Evolutionary conservation across 495 filamentous ascomycete species (phyloP).

Genomic region (Penicillium samsonianum): DNA sequence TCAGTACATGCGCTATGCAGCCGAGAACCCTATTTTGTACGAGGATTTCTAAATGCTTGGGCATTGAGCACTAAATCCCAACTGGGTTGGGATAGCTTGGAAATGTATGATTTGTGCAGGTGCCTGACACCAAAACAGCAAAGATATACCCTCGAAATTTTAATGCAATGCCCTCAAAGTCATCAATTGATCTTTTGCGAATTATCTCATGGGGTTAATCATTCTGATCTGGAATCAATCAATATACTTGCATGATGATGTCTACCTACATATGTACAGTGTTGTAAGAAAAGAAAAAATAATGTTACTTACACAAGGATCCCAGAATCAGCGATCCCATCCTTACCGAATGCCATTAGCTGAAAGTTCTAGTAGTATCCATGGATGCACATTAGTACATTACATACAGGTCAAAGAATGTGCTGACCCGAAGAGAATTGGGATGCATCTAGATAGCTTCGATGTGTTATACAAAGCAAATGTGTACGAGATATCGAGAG

Average conservation of each 20-base stretch:
- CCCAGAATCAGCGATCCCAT: no score
- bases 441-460: no score
- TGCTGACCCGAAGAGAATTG: no score
- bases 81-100: neutral
- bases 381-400: no score
- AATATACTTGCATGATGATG: neutral
- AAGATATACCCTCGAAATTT: constrained; percentile 26
- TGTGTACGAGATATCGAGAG: no score
- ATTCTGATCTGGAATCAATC: neutral
- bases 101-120: constrained; percentile 10
- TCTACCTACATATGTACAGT: neutral
- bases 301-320: no score
- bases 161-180: constrained; percentile 10
- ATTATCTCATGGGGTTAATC: neutral
- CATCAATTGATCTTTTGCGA: neutral
- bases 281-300: no score
- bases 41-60: no score
- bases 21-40: neutral
- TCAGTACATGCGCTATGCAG: neutral
- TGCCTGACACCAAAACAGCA: constrained; percentile 6
- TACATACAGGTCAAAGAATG: no score
- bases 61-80: neutral
- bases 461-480: no score
- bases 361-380: no score
- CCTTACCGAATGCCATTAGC: no score